These are phyloP conservation scores for Flaveria linearis DNA, from an alignment of 129 eudicot genomes.

Conservation along the genomic window DNA sequence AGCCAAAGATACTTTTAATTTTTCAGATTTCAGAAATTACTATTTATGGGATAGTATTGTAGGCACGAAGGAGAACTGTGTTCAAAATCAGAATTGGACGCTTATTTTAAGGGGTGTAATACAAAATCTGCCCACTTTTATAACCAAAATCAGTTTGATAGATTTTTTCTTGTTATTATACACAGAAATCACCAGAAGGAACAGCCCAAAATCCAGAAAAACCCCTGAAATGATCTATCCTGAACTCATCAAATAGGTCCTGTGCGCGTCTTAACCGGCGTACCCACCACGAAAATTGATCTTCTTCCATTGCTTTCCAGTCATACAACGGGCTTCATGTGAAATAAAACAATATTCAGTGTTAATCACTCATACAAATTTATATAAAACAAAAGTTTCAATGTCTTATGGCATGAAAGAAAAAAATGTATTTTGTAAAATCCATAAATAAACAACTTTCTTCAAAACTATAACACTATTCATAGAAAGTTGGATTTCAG, in stretches of 20 bases:
- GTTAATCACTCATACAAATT: constrained; percentile 4
- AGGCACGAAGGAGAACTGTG: background rate
- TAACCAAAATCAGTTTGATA: background rate
- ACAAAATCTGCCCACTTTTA: background rate
- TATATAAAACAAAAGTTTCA: background rate
- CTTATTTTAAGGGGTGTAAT: constrained; percentile 1
- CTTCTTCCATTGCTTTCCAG: constrained; percentile 94
- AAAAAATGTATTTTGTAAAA: constrained; percentile 17
- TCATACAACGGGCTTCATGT: constrained; percentile 82
- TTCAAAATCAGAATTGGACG: background rate
- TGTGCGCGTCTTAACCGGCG: constrained; percentile 74
- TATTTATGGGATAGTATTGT: background rate
- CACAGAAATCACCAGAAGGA: constrained; percentile 74
- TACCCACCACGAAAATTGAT: constrained; percentile 87
- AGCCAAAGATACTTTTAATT: background rate
- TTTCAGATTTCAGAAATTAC: constrained; percentile 12
- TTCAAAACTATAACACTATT: background rate
- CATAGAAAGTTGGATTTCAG: background rate
- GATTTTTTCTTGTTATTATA: constrained; percentile 17
- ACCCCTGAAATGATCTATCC: constrained; percentile 98
- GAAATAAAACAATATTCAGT: constrained; percentile 16
- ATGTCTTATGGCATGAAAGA: constrained; percentile 23
- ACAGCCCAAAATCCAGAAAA: constrained; percentile 99
- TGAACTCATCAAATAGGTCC: constrained; percentile 89
- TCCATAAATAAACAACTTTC: constrained; percentile 4